These are phyloP conservation scores for Didymella pinodella DNA, from an alignment of 2,329 filamentous ascomycete genomes.

Conservation along the genomic window DNA sequence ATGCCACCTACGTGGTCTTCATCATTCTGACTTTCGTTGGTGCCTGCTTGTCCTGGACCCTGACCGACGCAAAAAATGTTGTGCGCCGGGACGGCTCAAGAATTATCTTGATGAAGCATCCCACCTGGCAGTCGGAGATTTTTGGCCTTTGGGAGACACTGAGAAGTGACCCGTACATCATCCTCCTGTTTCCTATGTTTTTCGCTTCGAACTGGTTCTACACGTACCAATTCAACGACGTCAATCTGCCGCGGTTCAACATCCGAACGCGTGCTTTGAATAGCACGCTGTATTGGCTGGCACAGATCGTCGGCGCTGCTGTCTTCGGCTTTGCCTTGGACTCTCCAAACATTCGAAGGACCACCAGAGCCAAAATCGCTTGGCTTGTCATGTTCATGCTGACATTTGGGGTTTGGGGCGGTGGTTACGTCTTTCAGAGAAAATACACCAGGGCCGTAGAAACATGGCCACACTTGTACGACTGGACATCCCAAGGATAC, in stretches of 20 bases:
- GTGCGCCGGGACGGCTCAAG: neutral
- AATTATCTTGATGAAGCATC: slow-evolving; percentile 1
- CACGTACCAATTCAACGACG: neutral
- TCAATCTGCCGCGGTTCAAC: neutral
- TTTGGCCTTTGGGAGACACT: neutral
- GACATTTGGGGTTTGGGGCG: neutral
- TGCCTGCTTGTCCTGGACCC: neutral
- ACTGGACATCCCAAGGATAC: slow-evolving; percentile 1
- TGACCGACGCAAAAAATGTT: neutral
- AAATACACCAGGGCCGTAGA: neutral
- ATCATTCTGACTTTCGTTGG: neutral
- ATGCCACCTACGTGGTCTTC: neutral
- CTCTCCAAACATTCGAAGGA: neutral
- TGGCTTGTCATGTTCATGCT: slow-evolving; percentile 3
- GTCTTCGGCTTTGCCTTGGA: neutral
- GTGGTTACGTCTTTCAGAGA: neutral
- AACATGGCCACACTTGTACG: neutral
- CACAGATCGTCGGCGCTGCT: neutral
- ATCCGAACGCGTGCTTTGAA: slow-evolving; percentile 2
- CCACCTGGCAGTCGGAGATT: neutral
- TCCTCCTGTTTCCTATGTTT: slow-evolving; percentile 1
- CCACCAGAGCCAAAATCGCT: neutral
- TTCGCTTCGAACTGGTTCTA: slow-evolving; percentile 1
- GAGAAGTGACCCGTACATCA: neutral
- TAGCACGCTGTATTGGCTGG: neutral